A percentile compares a stretch with the other conserved stretches of the same genome.
phyloP scores from a whole-genome alignment of 345 rosid genomes.

The Stellera chamaejasme region DNA sequence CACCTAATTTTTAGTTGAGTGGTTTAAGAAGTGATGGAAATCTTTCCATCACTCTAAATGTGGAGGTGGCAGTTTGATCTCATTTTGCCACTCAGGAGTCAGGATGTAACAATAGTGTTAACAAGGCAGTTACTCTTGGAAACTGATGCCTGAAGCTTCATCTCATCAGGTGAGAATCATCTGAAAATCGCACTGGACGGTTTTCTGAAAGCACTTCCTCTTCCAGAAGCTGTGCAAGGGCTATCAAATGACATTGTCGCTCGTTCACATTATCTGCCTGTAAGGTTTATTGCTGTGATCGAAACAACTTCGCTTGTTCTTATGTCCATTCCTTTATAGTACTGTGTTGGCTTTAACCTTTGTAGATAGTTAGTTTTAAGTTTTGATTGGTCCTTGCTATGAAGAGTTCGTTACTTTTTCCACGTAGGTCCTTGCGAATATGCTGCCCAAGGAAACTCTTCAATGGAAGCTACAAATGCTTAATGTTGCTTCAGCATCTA shows the following conservation, averaged over 20 bases:
- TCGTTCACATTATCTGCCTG: slow-evolving; percentile 26
- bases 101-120: too few relatives aligned
- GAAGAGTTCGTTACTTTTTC: slow-evolving; percentile 1
- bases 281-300: slow-evolving; percentile 11
- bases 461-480: slow-evolving; percentile 72
- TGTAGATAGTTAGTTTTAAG: slow-evolving; percentile 1
- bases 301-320: background rate
- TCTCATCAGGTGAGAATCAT: slow-evolving; percentile 24
- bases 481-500: slow-evolving; percentile 46
- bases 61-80: too few relatives aligned
- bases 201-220: slow-evolving; percentile 24
- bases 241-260: slow-evolving; percentile 24
- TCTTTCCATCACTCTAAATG: too few relatives aligned
- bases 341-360: background rate
- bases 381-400: too few relatives aligned
- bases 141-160: background rate
- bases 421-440: slow-evolving; percentile 45
- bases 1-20: too few relatives aligned
- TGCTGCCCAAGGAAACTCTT: slow-evolving; percentile 60
- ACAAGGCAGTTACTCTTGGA: too few relatives aligned
- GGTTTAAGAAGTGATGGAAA: too few relatives aligned
- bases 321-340: background rate
- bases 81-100: too few relatives aligned
- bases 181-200: slow-evolving; percentile 25
- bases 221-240: slow-evolving; percentile 18